Conservation (phyloP, 2,329 filamentous ascomycete species). For the Sphaerulina vaccinii region DNA sequence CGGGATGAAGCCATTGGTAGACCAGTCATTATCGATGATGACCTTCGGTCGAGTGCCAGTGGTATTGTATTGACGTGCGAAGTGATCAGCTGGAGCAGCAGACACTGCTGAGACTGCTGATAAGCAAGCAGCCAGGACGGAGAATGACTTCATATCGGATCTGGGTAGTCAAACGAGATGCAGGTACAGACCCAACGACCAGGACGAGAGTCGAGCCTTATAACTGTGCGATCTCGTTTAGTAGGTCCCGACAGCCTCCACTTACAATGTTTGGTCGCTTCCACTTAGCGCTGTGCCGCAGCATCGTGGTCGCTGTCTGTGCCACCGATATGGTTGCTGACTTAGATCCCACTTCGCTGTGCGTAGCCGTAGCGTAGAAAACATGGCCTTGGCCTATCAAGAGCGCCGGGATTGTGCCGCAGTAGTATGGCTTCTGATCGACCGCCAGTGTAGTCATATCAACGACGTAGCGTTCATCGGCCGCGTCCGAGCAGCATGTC, state of each 20-base stretch:
- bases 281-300: too few species aligned
- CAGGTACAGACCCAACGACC: slow-evolving; percentile 6
- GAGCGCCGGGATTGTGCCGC: slow-evolving; percentile 5
- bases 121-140: neutral
- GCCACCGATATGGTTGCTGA: too few species aligned
- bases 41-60: slow-evolving; percentile 29
- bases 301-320: too few species aligned
- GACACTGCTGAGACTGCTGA: neutral
- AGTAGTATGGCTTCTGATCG: neutral
- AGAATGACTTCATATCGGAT: neutral
- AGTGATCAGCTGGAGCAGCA: slow-evolving; percentile 2
- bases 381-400: slow-evolving; percentile 7
- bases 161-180: neutral
- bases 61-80: neutral
- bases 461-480: too few species aligned
- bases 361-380: slow-evolving; percentile 1
- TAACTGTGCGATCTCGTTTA: too few species aligned
- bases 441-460: too few species aligned
- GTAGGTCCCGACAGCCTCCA: too few species aligned
- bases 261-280: too few species aligned
- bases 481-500: too few species aligned
- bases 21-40: slow-evolving; percentile 52
- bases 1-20: slow-evolving; percentile 44
- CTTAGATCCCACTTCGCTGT: too few species aligned
- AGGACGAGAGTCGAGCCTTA: too few species aligned